phyloP scores from a whole-genome alignment of 129 eudicot species.

The Chrysanthemum seticuspe region DNA sequence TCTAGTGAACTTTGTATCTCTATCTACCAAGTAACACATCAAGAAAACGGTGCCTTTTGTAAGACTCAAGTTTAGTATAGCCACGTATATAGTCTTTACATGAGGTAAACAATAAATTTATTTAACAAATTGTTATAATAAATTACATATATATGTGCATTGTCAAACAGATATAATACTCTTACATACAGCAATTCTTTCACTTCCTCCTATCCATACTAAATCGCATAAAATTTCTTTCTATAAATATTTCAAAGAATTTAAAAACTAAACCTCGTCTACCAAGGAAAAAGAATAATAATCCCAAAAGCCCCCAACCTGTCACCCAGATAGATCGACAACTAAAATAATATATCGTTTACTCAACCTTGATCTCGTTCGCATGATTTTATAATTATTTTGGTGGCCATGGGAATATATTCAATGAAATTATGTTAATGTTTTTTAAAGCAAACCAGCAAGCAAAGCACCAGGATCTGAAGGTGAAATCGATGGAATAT shows the following conservation, averaged over 20 bases:
- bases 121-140: background rate
- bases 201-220: too few species aligned
- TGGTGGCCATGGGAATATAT: background rate
- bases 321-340: background rate
- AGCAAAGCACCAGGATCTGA: slow-evolving; percentile 85
- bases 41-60: too few species aligned
- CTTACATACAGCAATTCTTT: too few species aligned
- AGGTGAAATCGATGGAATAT: slow-evolving; percentile 34
- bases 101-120: background rate
- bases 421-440: background rate
- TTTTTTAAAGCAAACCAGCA: slow-evolving; percentile 73
- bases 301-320: slow-evolving; percentile 3
- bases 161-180: slow-evolving; percentile 19
- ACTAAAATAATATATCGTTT: background rate
- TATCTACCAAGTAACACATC: too few species aligned
- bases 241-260: too few species aligned
- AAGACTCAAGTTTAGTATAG: too few species aligned
- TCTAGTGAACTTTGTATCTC: too few species aligned
- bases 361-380: slow-evolving; percentile 5
- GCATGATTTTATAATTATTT: background rate
- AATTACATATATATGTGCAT: slow-evolving; percentile 29
- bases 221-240: too few species aligned
- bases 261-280: too few species aligned
- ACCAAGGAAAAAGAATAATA: too few species aligned
- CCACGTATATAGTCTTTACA: background rate